A percentile compares a stretch with the other conserved stretches of the same genome.
Evolutionary conservation across 768 basidiomycete species (phyloP).

Genomic region (Mrakia hoshinonis): DNA sequence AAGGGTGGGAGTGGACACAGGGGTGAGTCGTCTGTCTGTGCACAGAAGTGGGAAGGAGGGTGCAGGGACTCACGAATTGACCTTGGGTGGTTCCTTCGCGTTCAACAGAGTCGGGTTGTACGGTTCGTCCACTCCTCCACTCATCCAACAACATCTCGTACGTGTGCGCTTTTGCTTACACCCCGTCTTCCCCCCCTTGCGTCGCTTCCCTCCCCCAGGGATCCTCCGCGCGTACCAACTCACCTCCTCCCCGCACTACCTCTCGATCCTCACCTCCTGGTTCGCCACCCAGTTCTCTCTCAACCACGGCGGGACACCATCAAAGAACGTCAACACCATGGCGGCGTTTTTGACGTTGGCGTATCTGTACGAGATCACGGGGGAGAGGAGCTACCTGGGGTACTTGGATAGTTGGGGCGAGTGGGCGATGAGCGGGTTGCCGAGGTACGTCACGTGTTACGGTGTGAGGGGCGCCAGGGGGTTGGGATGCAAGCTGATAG

Average conservation of each 20-base stretch:
- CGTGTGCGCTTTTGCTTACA: too few species aligned
- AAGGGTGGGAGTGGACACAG: slow-evolving; percentile 50
- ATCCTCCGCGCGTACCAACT: slow-evolving; percentile 45
- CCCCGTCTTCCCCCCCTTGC: neutral
- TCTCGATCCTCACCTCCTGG: slow-evolving; percentile 48
- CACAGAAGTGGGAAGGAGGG: neutral
- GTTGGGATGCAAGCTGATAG: too few species aligned
- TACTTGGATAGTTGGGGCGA: slow-evolving; percentile 45
- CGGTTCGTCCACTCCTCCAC: slow-evolving; percentile 4
- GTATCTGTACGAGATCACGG: slow-evolving; percentile 19
- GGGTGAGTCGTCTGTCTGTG: slow-evolving; percentile 21
- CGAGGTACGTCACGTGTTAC: slow-evolving; percentile 30
- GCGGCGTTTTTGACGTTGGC: slow-evolving; percentile 42
- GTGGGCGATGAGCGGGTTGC: slow-evolving; percentile 50
- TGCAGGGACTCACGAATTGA: too few species aligned
- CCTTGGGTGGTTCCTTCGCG: neutral
- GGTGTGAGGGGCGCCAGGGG: too few species aligned
- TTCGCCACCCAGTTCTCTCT: slow-evolving; percentile 48
- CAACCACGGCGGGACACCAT: slow-evolving; percentile 47
- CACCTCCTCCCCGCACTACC: slow-evolving; percentile 42
- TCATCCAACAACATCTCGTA: neutral
- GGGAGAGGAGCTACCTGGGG: neutral
- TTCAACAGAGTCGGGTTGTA: neutral
- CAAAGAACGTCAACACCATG: slow-evolving; percentile 56
- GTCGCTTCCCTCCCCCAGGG: slow-evolving; percentile 39